A percentile compares a stretch with the other conserved stretches of the same genome.
Evolutionary conservation across 148 eudicot genomes (phyloP).

Genomic region (Camellia japonica): DNA sequence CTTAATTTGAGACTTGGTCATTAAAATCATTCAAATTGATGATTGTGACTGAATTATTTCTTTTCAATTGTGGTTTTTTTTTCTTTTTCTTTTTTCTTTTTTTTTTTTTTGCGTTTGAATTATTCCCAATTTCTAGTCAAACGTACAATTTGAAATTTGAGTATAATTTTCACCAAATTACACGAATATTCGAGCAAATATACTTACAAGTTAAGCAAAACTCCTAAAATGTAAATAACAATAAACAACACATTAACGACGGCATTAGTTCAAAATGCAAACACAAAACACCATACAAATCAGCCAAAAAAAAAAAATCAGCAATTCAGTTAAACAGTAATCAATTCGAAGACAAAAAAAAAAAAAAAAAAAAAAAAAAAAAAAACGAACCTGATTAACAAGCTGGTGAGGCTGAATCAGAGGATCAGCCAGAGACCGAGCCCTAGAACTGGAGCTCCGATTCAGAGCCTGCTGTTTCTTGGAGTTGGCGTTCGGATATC

Average conservation of each 20-base stretch:
- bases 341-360: not conserved
- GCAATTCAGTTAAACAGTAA: not conserved
- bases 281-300: not conserved
- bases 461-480: constrained; percentile 48
- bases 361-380: too few relatives aligned
- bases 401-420: constrained; percentile 80
- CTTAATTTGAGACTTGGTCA: not conserved
- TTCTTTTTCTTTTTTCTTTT: not conserved
- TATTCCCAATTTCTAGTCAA: not conserved
- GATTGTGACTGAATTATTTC: not conserved
- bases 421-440: constrained; percentile 71
- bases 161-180: not conserved
- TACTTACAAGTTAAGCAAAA: not conserved
- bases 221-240: not conserved
- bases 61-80: not conserved
- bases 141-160: not conserved
- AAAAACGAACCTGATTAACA: constrained; percentile 53
- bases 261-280: not conserved
- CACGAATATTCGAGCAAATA: not conserved
- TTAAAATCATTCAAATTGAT: not conserved
- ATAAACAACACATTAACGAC: not conserved
- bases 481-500: constrained; percentile 38
- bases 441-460: constrained; percentile 69
- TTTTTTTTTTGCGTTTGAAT: too few relatives aligned
- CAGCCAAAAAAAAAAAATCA: not conserved